A percentile compares a stretch with the other conserved stretches of the same genome.
Evolutionary conservation across 192 early-diverging fungal species (phyloP).

Genomic region (Umbelopsis sp.): DNA sequence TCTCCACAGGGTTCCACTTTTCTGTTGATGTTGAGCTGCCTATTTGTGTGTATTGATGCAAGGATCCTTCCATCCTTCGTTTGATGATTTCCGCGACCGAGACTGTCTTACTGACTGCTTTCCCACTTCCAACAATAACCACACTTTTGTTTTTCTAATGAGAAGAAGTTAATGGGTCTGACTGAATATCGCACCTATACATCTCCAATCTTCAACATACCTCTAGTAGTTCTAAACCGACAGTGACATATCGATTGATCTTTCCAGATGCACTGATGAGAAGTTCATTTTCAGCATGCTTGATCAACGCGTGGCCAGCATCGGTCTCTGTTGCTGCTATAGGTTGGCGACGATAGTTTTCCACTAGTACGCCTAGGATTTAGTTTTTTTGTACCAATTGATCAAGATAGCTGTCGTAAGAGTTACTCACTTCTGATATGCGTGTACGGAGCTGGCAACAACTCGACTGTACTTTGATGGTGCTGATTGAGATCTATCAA

Average conservation of each 20-base stretch:
- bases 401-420: neutral
- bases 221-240: constrained; percentile 26
- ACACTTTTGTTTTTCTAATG: constrained; percentile 16
- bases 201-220: constrained; percentile 1
- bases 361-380: constrained; percentile 16
- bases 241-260: constrained; percentile 28
- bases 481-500: too few species aligned
- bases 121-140: constrained; percentile 45
- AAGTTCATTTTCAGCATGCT: constrained; percentile 39
- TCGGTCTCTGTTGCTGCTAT: neutral
- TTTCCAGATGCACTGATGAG: constrained; percentile 20
- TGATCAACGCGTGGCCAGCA: neutral
- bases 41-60: constrained; percentile 60
- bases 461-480: too few species aligned
- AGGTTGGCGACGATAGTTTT: constrained; percentile 32
- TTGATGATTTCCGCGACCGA: constrained; percentile 71
- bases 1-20: constrained; percentile 34
- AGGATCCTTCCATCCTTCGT: constrained; percentile 49
- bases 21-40: constrained; percentile 37
- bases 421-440: neutral
- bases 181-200: neutral
- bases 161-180: too few species aligned
- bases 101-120: constrained; percentile 62
- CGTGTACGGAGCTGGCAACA: neutral
- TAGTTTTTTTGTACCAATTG: neutral